phyloP scores from a whole-genome alignment of 345 rosid species.

The Geranium brycei region DNA sequence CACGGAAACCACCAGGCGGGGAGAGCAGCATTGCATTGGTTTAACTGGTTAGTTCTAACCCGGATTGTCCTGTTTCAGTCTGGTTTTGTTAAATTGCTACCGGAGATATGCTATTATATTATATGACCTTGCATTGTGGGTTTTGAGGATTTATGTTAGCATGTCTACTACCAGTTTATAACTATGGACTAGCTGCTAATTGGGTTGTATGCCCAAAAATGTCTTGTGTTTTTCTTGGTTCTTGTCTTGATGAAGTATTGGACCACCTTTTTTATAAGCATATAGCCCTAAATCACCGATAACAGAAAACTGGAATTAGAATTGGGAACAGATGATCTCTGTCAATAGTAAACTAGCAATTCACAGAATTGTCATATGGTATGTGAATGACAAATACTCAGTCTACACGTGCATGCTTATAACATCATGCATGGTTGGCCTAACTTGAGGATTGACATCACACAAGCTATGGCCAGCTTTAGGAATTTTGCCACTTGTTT shows the following conservation, averaged over 20 bases:
- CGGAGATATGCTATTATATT: neutral
- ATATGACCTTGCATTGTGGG: constrained; percentile 16
- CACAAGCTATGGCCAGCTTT: too few species aligned
- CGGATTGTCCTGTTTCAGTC: neutral
- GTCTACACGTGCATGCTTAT: too few species aligned
- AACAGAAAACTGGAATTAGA: too few species aligned
- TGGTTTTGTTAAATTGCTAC: neutral
- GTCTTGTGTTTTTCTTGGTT: constrained; percentile 15
- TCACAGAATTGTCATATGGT: too few species aligned
- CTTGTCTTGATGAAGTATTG: constrained; percentile 1
- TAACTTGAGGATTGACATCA: too few species aligned
- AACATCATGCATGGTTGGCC: too few species aligned
- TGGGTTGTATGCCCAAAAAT: constrained; percentile 25
- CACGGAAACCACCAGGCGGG: constrained; percentile 82
- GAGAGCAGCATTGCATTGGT: constrained; percentile 77
- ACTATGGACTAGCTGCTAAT: constrained; percentile 27
- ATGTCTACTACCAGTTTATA: constrained; percentile 11
- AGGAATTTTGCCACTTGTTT: too few species aligned
- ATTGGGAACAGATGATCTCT: too few species aligned
- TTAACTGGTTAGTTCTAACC: constrained; percentile 10
- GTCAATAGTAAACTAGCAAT: too few species aligned
- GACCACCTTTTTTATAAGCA: too few species aligned
- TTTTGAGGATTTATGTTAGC: constrained; percentile 25
- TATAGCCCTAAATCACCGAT: too few species aligned
- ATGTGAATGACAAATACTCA: too few species aligned